Evolutionary conservation across 371 early-diverging fungal genomes (phyloP).

Genomic region (Mucor lusitanicus): DNA sequence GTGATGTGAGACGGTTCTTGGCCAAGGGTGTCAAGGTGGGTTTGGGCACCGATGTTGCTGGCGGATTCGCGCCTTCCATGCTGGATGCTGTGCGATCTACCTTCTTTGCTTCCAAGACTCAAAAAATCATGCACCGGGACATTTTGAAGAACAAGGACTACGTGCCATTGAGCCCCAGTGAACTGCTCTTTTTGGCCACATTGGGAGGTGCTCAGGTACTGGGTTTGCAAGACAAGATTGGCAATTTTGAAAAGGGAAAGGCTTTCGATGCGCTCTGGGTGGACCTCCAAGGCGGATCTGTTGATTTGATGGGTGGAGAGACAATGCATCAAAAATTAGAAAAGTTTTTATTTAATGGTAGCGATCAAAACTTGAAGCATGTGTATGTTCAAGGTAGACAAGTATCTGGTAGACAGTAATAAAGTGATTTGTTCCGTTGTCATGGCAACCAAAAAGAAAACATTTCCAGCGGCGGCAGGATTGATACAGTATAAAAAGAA

Average conservation of each 20-base stretch:
- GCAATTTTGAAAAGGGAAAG: constrained; percentile 82
- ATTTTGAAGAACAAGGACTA: constrained; percentile 23
- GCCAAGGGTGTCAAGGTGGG: constrained; percentile 78
- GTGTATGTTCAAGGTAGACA: constrained; percentile 65
- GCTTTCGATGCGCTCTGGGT: constrained; percentile 90
- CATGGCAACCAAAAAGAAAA: not conserved
- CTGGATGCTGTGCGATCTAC: constrained; percentile 84
- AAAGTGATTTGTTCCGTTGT: no score
- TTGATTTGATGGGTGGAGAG: constrained; percentile 58
- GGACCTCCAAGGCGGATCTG: constrained; percentile 53
- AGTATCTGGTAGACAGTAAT: constrained; percentile 31
- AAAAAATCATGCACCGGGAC: constrained; percentile 41
- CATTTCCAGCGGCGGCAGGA: not conserved
- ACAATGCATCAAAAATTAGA: constrained; percentile 48
- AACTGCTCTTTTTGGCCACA: constrained; percentile 86
- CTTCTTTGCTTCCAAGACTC: constrained; percentile 69
- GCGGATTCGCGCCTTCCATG: constrained; percentile 83
- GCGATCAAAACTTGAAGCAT: constrained; percentile 55
- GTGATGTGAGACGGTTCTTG: constrained; percentile 77
- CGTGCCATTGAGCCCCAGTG: constrained; percentile 41
- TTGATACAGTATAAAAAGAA: not conserved
- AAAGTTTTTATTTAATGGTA: constrained; percentile 70
- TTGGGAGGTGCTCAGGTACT: constrained; percentile 86
- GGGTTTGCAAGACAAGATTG: constrained; percentile 70
- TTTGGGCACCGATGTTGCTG: constrained; percentile 92